A percentile compares a stretch with the other conserved stretches of the same genome.
These are phyloP conservation scores for Ceratobasidium sp. DNA, from an alignment of 1,284 basidiomycete genomes.

Conservation along the genomic window DNA sequence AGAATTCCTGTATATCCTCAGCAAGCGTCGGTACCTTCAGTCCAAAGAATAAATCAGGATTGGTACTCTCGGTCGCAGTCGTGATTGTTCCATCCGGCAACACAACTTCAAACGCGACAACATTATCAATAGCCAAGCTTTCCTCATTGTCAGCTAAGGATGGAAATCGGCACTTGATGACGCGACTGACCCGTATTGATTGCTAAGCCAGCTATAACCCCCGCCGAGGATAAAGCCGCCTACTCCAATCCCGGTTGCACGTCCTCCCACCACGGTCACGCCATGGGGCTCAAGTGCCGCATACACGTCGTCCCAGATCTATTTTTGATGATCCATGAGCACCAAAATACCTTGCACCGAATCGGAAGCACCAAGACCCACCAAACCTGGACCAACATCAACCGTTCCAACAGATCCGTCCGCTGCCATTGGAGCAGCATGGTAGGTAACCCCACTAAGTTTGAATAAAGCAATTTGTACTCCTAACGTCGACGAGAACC, in stretches of 20 bases:
- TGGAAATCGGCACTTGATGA: too few species aligned
- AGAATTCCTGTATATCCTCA: slow-evolving; percentile 49
- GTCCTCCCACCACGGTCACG: slow-evolving; percentile 65
- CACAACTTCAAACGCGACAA: slow-evolving; percentile 62
- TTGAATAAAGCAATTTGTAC: slow-evolving; percentile 66
- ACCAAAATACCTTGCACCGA: not conserved
- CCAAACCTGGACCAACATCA: slow-evolving; percentile 62
- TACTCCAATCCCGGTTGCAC: slow-evolving; percentile 64
- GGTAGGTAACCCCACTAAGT: slow-evolving; percentile 62
- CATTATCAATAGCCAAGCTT: slow-evolving; percentile 58
- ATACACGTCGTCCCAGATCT: slow-evolving; percentile 69
- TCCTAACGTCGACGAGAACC: slow-evolving; percentile 65
- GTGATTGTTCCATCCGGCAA: slow-evolving; percentile 60
- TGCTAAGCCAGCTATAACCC: slow-evolving; percentile 55
- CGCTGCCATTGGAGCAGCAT: slow-evolving; percentile 49
- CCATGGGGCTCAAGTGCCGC: slow-evolving; percentile 58
- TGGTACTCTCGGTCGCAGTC: slow-evolving; percentile 56
- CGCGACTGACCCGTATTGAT: not conserved
- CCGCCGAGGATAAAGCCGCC: slow-evolving; percentile 66
- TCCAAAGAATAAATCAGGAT: slow-evolving; percentile 62
- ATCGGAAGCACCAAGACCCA: slow-evolving; percentile 48
- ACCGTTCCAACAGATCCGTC: slow-evolving; percentile 55
- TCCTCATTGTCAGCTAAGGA: slow-evolving; percentile 50
- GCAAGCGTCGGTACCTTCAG: slow-evolving; percentile 56
- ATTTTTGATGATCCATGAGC: not conserved